Evolutionary conservation across 495 filamentous ascomycete genomes (phyloP).

Genomic region (Hyaloscypha bicolor): DNA sequence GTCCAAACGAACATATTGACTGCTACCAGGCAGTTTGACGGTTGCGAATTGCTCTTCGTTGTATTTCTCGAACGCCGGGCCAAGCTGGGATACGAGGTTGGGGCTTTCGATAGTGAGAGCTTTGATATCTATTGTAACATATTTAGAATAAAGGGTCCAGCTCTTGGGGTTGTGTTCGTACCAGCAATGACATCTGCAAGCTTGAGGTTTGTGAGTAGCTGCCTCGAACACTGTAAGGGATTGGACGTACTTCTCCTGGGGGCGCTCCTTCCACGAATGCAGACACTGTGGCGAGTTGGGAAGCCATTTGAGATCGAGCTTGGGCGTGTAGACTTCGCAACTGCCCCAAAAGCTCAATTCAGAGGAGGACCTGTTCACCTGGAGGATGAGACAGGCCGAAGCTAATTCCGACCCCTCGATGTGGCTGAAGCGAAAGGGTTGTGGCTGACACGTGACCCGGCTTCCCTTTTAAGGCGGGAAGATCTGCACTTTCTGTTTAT

Average conservation of each 20-base stretch:
- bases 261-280: constrained; percentile 94
- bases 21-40: constrained; percentile 84
- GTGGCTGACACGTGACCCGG: neutral
- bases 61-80: constrained; percentile 88
- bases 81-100: constrained; percentile 66
- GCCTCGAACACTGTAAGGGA: constrained; percentile 4
- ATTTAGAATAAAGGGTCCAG: constrained; percentile 17
- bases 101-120: constrained; percentile 72
- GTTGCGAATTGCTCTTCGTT: constrained; percentile 92
- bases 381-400: constrained; percentile 11
- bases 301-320: constrained; percentile 21
- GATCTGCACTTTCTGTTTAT: neutral
- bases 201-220: constrained; percentile 49
- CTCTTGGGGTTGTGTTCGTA: constrained; percentile 43
- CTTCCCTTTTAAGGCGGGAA: too few species aligned
- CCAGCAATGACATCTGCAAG: constrained; percentile 88
- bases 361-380: neutral
- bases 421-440: constrained; percentile 6
- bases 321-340: constrained; percentile 1
- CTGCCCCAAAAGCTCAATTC: constrained; percentile 8
- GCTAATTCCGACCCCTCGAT: neutral
- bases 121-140: constrained; percentile 73
- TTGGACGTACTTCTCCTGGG: constrained; percentile 83
- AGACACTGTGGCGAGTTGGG: constrained; percentile 63
- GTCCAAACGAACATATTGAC: constrained; percentile 60